Evolutionary conservation across 2,329 filamentous ascomycete genomes (phyloP), one percentile per base, ranked within the genome.

Genomic region (Beauveria medogensis): DNA sequence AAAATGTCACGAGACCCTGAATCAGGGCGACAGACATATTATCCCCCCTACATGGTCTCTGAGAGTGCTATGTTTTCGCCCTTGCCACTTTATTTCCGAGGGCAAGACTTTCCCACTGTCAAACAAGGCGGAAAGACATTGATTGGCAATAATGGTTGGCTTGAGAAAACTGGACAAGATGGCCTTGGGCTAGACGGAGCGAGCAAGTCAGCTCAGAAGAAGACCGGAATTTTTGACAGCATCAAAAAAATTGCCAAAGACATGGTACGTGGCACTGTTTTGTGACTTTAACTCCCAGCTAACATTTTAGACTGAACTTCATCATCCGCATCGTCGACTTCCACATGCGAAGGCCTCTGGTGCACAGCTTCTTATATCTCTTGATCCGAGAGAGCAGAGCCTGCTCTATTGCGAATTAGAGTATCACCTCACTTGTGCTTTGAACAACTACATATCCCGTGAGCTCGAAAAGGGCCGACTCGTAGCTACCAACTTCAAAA

Each of bases 361-460:
- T 34, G 66, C 72, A 16, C 72, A 71, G 16, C 66, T 81, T 3
- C 69, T 71, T 24, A 80, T 84, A 64, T 83, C 82, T 0, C 75
- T 85, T 3, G 73, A 78, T 66, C 73, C 81, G 1, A 79, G 82
- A 48, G 82, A 84, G 70, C 83, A 85, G 67, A 81, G 79, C 55
- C 75, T 85, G 9, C 69, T 85, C 8, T 85, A 83, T 69, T 82
- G 81, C 68, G 82, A 86, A 68, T 76, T 85, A 8, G 82, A 84
- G 67, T 85, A 78, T 65, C 71, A 77, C 61, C 69, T 85, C n/a
- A 78, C 76, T 62, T 78, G 75, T 5, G 77, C 78, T 0, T 68
- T 85, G 37, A 79, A 83, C 60, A 69, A 72, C 12, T 85, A 82
- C 70, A 79, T 85, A 61, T 77, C 74, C 12, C 68, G 73, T 18